Conservation (phyloP, 1,139 yeast species). For the Scheffersomyces quercinus region DNA sequence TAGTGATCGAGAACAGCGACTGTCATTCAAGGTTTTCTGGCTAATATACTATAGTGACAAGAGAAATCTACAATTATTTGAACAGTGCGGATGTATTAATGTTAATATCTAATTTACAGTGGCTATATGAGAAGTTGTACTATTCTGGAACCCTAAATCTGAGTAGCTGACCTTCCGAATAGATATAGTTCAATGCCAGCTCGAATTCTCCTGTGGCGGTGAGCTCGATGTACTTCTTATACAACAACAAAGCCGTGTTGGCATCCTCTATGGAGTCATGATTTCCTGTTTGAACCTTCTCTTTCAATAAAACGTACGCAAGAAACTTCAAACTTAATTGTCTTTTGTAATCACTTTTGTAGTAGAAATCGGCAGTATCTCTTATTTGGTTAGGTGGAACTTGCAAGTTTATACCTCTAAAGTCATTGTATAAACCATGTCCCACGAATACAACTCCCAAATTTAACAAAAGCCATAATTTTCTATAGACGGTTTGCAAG, state of each 20-base stretch:
- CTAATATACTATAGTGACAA: no score
- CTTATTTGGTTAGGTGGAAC: constrained; percentile 84
- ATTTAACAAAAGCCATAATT: constrained; percentile 84
- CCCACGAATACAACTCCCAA: constrained; percentile 93
- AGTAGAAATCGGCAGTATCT: constrained; percentile 83
- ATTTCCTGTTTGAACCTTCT: constrained; percentile 84
- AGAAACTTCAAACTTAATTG: constrained; percentile 85
- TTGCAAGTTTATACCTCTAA: constrained; percentile 86
- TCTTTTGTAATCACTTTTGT: constrained; percentile 68
- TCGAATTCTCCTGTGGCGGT: constrained; percentile 60
- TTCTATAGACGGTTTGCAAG: constrained; percentile 80
- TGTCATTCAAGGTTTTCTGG: no score
- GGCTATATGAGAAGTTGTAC: neutral
- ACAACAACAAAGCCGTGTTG: constrained; percentile 74
- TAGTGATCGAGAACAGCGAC: no score
- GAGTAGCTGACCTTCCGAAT: constrained; percentile 66
- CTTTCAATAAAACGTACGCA: constrained; percentile 74
- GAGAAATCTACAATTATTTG: no score
- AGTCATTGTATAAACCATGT: constrained; percentile 89
- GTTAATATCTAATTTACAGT: constrained; percentile 1
- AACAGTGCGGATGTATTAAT: no score
- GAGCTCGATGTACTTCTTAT: constrained; percentile 69
- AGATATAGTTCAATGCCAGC: constrained; percentile 60
- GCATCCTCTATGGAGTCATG: constrained; percentile 99
- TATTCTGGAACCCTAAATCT: constrained; percentile 44